Conservation (phyloP, 257 asterid species). For the Scutellaria minor region DNA sequence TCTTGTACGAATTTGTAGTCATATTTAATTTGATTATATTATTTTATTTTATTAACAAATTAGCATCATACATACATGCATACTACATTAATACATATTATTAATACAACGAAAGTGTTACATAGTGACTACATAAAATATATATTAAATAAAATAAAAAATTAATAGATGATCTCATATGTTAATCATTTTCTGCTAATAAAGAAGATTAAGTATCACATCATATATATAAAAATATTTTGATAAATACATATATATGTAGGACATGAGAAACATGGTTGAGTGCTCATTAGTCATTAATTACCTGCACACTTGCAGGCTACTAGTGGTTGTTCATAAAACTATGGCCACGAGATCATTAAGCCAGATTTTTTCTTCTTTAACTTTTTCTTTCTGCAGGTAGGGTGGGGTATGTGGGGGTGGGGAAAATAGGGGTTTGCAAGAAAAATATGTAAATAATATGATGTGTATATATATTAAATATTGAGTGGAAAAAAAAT, state of each 20-base stretch:
- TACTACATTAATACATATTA: too few species aligned
- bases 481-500: neutral
- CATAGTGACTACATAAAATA: too few species aligned
- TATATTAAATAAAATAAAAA: too few species aligned
- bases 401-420: conserved; percentile 3
- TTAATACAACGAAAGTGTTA: too few species aligned
- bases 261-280: conserved; percentile 3
- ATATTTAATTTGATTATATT: neutral
- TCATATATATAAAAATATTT: too few species aligned
- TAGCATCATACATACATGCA: neutral
- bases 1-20: neutral
- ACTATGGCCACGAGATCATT: conserved; percentile 30
- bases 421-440: neutral
- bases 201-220: too few species aligned
- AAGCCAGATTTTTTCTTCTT: conserved; percentile 9
- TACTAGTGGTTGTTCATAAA: conserved; percentile 28
- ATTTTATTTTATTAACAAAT: neutral
- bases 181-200: too few species aligned
- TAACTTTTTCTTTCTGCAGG: neutral
- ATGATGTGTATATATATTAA: neutral
- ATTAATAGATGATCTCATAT: too few species aligned
- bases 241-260: neutral
- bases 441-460: neutral
- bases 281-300: conserved; percentile 30
- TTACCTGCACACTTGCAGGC: conserved; percentile 19